These are phyloP conservation scores for Camillea tinctor DNA, from an alignment of 2,329 filamentous ascomycete species.

Conservation along the genomic window DNA sequence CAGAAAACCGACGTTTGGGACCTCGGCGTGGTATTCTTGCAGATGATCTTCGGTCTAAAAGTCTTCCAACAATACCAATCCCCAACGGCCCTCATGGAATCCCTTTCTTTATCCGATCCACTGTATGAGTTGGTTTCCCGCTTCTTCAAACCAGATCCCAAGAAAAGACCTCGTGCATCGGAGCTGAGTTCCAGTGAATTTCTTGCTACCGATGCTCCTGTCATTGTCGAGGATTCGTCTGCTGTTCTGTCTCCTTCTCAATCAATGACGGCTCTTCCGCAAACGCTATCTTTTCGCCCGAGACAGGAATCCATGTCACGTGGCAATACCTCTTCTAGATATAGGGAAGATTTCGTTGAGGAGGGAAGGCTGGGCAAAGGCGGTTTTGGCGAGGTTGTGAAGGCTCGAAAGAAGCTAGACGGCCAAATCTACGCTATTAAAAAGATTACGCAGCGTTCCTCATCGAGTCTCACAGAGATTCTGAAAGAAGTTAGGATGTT, in stretches of 20 bases:
- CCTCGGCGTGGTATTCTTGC: slow-evolving; percentile 83
- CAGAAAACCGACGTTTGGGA: slow-evolving; percentile 94
- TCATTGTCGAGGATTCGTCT: slow-evolving; percentile 49
- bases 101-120: slow-evolving; percentile 68
- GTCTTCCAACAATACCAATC: slow-evolving; percentile 76
- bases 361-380: slow-evolving; percentile 87
- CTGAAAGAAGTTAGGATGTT: slow-evolving; percentile 83
- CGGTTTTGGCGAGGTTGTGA: slow-evolving; percentile 94
- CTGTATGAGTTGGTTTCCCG: slow-evolving; percentile 78
- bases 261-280: slow-evolving; percentile 42
- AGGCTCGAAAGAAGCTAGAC: slow-evolving; percentile 91
- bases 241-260: slow-evolving; percentile 39
- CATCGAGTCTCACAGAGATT: slow-evolving; percentile 76
- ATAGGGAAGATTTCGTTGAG: slow-evolving; percentile 86
- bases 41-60: slow-evolving; percentile 89
- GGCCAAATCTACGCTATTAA: slow-evolving; percentile 95
- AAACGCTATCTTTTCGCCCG: slow-evolving; percentile 46
- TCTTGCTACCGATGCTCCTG: slow-evolving; percentile 61
- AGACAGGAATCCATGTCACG: slow-evolving; percentile 61
- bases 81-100: slow-evolving; percentile 70
- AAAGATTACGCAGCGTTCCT: slow-evolving; percentile 83
- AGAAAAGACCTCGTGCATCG: slow-evolving; percentile 82
- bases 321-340: slow-evolving; percentile 64
- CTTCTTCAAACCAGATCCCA: slow-evolving; percentile 81
- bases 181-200: slow-evolving; percentile 65